Evolutionary conservation across 73 alveolate genomes (phyloP), one percentile per base, ranked within the genome.

Genomic region (Uronychia binucleata): DNA sequence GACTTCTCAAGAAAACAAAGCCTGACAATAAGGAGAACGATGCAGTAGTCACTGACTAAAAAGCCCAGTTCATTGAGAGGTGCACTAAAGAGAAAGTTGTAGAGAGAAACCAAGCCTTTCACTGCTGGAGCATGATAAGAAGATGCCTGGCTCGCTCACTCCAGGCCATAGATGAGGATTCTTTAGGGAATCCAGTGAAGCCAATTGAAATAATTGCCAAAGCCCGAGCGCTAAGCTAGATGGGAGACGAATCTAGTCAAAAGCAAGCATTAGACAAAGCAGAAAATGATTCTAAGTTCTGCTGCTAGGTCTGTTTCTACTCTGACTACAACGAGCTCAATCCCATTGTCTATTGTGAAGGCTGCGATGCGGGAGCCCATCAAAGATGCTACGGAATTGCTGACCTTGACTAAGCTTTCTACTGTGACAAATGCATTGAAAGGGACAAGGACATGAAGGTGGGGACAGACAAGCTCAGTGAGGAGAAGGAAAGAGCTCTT

Each of bases 351-450:
- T 83, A 83, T 34, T 83, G 90, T 75, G 90, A 83, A 5, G 32
- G 59, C 0, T 83, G 90, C 30, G 90, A 83, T 34, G 78, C 79
- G 1, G 85, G 85, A 1, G 90, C 32, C 28, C 90, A 83, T 83
- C 75, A 83, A 59, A 75, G 79, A 34, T 83, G 90, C 90, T 83
- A 83, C 30, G 90, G 90, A 1, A 83, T 83, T 75, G 78, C 33
- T n/a, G 90, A 83, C 35, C 58, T 83, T 1, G 90, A 76, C 27
- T 77, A 74, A 34, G 77, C 85, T 28, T 83, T 83, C 35, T 35
- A 58, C 32, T 83, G 90, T 76, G 90, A 83, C 34, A 74, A 29
- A 82, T 82, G 88, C 76, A 1, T 26, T 0, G 33, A 30, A 11
- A 60, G 88, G 31, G 59, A 67, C 76, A 82, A 60, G 35, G 88